Evolutionary conservation across 2,329 filamentous ascomycete species (phyloP).

Genomic region (Dryadomyces quercus-mongolicae): DNA sequence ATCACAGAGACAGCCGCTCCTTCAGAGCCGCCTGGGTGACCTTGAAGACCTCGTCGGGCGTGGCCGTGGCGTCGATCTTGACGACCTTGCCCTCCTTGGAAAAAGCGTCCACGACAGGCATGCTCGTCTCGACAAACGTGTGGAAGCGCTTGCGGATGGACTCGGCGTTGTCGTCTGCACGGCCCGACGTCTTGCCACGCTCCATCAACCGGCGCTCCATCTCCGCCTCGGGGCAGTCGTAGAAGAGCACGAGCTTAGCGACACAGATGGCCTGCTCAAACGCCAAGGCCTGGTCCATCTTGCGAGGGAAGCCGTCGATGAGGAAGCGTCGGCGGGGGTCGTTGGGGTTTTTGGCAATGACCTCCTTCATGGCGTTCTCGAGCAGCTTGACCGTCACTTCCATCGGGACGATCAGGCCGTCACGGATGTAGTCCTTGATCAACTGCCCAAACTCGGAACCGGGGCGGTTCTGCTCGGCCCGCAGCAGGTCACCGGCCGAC

Average conservation of each 20-base stretch:
- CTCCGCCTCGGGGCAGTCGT: conserved; percentile 80
- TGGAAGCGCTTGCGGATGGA: conserved; percentile 94
- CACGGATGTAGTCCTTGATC: conserved; percentile 86
- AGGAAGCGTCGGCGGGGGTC: conserved; percentile 52
- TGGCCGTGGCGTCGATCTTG: conserved; percentile 60
- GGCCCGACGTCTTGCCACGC: conserved; percentile 83
- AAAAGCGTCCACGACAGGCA: conserved; percentile 90
- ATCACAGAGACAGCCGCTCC: conserved; percentile 35
- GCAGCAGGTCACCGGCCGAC: conserved; percentile 83
- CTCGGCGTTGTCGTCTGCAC: conserved; percentile 88
- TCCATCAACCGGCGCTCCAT: conserved; percentile 79
- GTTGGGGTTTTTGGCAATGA: conserved; percentile 36
- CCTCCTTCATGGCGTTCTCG: conserved; percentile 79
- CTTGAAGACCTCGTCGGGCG: conserved; percentile 49
- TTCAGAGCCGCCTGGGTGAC: conserved; percentile 38
- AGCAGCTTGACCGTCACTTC: conserved; percentile 90
- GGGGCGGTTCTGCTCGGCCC: conserved; percentile 79
- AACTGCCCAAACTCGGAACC: conserved; percentile 84
- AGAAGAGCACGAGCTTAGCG: conserved; percentile 80
- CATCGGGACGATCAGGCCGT: conserved; percentile 97
- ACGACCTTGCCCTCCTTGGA: conserved; percentile 66
- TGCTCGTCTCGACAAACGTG: conserved; percentile 89
- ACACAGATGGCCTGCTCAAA: conserved; percentile 86
- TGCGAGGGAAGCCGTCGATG: conserved; percentile 78
- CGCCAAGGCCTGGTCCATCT: conserved; percentile 91